phyloP scores from a whole-genome alignment of 2,329 filamentous ascomycete genomes.

The Phialophora verrucosa region DNA sequence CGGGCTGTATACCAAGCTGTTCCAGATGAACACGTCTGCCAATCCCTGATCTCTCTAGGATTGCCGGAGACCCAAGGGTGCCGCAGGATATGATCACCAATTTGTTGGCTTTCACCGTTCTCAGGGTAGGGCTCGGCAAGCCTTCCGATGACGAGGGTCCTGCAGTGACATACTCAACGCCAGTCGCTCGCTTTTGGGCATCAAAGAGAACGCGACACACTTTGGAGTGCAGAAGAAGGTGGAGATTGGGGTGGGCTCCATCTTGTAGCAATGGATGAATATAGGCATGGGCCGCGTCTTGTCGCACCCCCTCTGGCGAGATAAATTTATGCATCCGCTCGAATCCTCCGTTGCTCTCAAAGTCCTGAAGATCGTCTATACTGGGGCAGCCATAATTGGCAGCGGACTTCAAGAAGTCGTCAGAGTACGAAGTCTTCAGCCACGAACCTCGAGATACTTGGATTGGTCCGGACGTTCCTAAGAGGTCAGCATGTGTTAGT shows the following conservation, averaged over 20 bases:
- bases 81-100: conserved; percentile 67
- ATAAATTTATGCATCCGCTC: conserved; percentile 57
- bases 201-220: conserved; percentile 63
- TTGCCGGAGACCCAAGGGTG: conserved; percentile 60
- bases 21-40: conserved; percentile 54
- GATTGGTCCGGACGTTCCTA: too few species aligned
- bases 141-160: neutral
- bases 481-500: too few species aligned
- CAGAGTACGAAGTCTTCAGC: too few species aligned
- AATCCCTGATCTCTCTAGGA: conserved; percentile 66
- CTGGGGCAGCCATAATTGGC: too few species aligned
- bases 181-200: conserved; percentile 58
- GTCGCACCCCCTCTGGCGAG: conserved; percentile 57
- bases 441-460: too few species aligned
- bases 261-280: conserved; percentile 59
- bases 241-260: conserved; percentile 60
- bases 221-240: conserved; percentile 62
- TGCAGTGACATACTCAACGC: conserved; percentile 65
- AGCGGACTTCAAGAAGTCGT: too few species aligned
- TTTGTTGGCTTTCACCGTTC: conserved; percentile 36
- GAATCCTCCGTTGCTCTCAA: too few species aligned
- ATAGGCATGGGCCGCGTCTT: conserved; percentile 62
- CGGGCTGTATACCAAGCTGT: conserved; percentile 49
- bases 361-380: too few species aligned
- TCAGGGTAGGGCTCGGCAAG: neutral